Percentiles rank a stretch among this genome's conserved stretches.
Conservation (phyloP, 495 filamentous ascomycete genomes). For the Achaetomiella virescens region DNA sequence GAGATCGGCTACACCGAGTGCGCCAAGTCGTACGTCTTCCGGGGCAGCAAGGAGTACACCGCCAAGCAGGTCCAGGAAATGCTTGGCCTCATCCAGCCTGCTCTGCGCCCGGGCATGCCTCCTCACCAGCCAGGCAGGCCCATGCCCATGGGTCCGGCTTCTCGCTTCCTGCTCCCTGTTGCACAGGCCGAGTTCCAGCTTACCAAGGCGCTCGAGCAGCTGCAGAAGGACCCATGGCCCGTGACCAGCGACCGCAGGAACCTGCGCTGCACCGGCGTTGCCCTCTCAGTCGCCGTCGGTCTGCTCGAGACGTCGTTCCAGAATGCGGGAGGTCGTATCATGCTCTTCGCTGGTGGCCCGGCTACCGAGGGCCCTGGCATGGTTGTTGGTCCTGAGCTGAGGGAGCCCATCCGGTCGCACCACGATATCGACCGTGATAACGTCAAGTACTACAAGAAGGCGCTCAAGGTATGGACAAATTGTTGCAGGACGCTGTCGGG, state of each 20-base stretch:
- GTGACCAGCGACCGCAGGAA: constrained; percentile 90
- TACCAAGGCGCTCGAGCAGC: constrained; percentile 90
- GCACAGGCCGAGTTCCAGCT: constrained; percentile 98
- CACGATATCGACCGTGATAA: constrained; percentile 99
- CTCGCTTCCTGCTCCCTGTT: constrained; percentile 89
- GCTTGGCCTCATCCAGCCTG: constrained; percentile 71
- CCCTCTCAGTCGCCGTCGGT: constrained; percentile 89
- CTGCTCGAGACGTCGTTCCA: constrained; percentile 91
- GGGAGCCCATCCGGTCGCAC: constrained; percentile 96
- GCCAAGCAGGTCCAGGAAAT: constrained; percentile 98
- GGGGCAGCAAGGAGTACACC: constrained; percentile 93
- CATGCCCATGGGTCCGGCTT: constrained; percentile 68
- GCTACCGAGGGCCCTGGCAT: constrained; percentile 95
- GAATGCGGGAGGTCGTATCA: constrained; percentile 89
- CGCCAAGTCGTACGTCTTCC: constrained; percentile 99
- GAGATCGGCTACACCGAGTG: constrained; percentile 98
- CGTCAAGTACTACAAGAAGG: constrained; percentile 99
- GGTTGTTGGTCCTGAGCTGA: constrained; percentile 94
- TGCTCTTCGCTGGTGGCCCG: constrained; percentile 94
- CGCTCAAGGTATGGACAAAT: constrained; percentile 66
- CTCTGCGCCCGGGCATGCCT: constrained; percentile 71
- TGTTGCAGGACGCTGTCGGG: not conserved
- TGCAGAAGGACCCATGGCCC: constrained; percentile 98
- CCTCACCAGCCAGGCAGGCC: constrained; percentile 68
- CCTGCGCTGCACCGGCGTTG: constrained; percentile 91